Conservation (phyloP, 805 yeast species). For the Saccharomycopsis fermentans region DNA sequence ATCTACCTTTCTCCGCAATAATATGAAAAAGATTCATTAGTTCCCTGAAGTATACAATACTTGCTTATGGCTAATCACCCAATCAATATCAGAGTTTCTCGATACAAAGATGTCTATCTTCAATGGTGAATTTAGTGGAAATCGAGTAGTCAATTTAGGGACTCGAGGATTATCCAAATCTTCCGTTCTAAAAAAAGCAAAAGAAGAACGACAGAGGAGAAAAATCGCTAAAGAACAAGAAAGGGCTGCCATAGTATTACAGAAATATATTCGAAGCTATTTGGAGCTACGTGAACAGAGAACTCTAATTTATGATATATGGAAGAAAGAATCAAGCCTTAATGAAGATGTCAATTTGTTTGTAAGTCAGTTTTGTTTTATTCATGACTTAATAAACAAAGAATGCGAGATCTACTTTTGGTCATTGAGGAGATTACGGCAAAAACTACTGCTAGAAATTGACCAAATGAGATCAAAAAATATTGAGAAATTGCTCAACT, state of each 20-base stretch:
- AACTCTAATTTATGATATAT: background rate
- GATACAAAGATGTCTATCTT: constrained; percentile 36
- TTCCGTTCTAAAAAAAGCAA: constrained; percentile 51
- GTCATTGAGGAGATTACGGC: background rate
- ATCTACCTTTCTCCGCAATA: too few species aligned
- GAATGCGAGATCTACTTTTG: background rate
- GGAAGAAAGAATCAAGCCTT: background rate
- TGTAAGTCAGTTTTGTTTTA: constrained; percentile 4
- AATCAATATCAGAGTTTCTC: background rate
- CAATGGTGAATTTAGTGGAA: constrained; percentile 51
- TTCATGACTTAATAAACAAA: background rate
- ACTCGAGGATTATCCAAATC: constrained; percentile 32
- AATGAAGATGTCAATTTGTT: background rate
- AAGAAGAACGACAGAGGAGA: constrained; percentile 54
- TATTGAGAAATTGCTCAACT: background rate
- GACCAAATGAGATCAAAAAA: background rate
- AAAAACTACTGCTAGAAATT: background rate
- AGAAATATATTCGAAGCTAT: constrained; percentile 35
- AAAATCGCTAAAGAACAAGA: constrained; percentile 43
- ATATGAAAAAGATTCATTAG: too few species aligned
- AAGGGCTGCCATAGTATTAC: constrained; percentile 41
- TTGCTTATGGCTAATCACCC: too few species aligned
- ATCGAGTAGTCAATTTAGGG: constrained; percentile 57
- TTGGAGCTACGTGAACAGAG: constrained; percentile 21
- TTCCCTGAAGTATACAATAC: too few species aligned